Evolutionary conservation across 1,284 basidiomycete species (phyloP).

Genomic region (Rhodotorula sp.): DNA sequence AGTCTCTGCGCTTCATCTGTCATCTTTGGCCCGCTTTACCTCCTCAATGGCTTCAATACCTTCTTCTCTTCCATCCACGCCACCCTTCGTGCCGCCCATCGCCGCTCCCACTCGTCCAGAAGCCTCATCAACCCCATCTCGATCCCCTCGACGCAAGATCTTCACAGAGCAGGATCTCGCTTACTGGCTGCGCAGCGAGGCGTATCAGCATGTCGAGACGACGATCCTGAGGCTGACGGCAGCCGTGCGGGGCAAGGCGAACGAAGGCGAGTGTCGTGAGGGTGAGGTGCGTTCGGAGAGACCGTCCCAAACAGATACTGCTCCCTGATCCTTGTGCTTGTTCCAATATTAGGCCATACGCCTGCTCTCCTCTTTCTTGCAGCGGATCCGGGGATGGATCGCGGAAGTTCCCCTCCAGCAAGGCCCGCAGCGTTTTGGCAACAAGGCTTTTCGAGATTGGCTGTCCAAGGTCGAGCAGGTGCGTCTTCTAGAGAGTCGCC

Average conservation of each 20-base stretch:
- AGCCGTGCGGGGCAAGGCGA: constrained; percentile 44
- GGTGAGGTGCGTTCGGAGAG: constrained; percentile 21
- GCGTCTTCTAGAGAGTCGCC: constrained; percentile 36
- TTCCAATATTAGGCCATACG: background rate
- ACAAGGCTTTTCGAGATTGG: constrained; percentile 87
- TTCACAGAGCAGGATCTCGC: constrained; percentile 45
- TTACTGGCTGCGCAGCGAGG: constrained; percentile 43
- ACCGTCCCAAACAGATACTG: background rate
- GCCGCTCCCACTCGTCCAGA: background rate
- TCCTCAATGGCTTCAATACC: background rate
- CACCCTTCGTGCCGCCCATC: background rate
- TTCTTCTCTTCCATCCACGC: background rate
- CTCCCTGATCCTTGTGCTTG: background rate
- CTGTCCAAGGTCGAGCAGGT: constrained; percentile 76
- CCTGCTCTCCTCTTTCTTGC: constrained; percentile 60
- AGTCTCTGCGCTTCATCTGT: background rate
- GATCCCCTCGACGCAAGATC: constrained; percentile 41
- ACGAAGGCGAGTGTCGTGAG: constrained; percentile 19
- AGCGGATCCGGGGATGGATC: constrained; percentile 73
- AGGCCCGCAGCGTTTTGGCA: constrained; percentile 90
- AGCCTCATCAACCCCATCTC: background rate
- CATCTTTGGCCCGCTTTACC: too few species aligned
- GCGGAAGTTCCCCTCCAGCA: constrained; percentile 73
- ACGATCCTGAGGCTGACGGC: constrained; percentile 46
- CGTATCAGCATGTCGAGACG: constrained; percentile 42